Evolutionary conservation across 768 basidiomycete genomes (phyloP), one percentile per base, ranked within the genome.

Genomic region (Hemileccinum impolitum): DNA sequence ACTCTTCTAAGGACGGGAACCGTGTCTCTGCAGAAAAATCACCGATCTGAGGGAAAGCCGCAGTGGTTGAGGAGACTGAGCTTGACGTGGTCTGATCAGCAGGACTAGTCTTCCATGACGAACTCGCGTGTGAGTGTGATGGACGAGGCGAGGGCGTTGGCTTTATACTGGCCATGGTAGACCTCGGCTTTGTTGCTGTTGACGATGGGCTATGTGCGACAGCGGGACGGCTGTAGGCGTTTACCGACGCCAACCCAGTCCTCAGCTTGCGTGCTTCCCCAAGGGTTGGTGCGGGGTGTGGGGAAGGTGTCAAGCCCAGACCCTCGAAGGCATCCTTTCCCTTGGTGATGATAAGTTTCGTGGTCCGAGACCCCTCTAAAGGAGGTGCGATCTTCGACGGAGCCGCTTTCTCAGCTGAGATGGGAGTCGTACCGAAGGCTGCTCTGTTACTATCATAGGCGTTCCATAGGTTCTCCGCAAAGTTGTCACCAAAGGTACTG

Each of bases 1-100:
- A 72, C 51, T 89, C 87, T 63, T 95, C 94, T 36, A 96, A 70
- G 1, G 94, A 88, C 0, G 94, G 94, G 65, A 90, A 96, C 45
- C 90, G 77, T 26, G 81, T 76, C 65, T 94, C 91, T 15, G 74
- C 78, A 37, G 77, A 71, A 19, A 76, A 62, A 26, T 75, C 72
- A 18, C 75, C 72, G 35, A 62, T 59, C 35, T 70, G 72, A 15
- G 60, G 62, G 50, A 75, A 62, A 18, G 63, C 54, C 10, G 65
- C 52, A 8, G 65, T 60, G 21, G 66, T 57, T 39, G 72, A 63
- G 38, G 72, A 49, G 23, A 69, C 64, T 13, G 79, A 73, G 15
- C 66, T 70, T 6, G 75, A 68, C 46, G 44, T 25, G 18, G 57
- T 44, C 18, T 59, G 62, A 30, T 28, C 35, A 39, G 55, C 50